These are phyloP conservation scores for Salvia hispanica DNA, from an alignment of 257 asterid species.

Conservation along the genomic window DNA sequence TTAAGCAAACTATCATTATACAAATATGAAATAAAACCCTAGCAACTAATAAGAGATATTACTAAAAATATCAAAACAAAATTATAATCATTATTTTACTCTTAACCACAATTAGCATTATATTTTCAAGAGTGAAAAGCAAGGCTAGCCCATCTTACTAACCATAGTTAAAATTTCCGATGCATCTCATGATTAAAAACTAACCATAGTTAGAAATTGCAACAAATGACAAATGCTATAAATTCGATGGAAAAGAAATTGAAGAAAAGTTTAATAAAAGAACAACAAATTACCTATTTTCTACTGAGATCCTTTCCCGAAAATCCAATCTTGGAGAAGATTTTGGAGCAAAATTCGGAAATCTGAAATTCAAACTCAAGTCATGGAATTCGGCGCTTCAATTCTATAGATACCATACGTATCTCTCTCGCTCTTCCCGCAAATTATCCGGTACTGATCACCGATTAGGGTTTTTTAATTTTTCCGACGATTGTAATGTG, in stretches of 20 bases:
- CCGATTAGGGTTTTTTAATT: conserved; percentile 41
- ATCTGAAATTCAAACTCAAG: conserved; percentile 15
- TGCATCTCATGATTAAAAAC: conserved; percentile 16
- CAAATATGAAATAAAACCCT: too few relatives aligned
- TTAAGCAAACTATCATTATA: too few relatives aligned
- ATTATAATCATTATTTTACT: not conserved
- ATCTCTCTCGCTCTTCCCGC: conserved; percentile 31
- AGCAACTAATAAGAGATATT: too few relatives aligned
- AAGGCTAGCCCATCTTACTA: conserved; percentile 13
- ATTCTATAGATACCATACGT: conserved; percentile 14
- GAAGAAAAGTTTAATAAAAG: not conserved
- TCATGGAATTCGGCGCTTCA: conserved; percentile 44
- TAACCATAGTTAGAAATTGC: conserved; percentile 35
- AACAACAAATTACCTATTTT: conserved; percentile 20
- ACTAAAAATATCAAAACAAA: too few relatives aligned
- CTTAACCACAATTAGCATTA: conserved; percentile 10
- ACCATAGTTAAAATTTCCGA: conserved; percentile 33
- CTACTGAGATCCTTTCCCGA: conserved; percentile 23
- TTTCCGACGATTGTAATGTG: conserved; percentile 24
- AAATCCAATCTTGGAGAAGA: conserved; percentile 31
- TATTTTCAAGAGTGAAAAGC: conserved; percentile 1
- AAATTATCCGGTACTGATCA: conserved; percentile 30
- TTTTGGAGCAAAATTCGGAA: conserved; percentile 33
- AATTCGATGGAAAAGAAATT: not conserved
- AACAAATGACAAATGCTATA: not conserved